phyloP scores from a whole-genome alignment of 306 rosid genomes.

The Psophocarpus tetragonolobus region DNA sequence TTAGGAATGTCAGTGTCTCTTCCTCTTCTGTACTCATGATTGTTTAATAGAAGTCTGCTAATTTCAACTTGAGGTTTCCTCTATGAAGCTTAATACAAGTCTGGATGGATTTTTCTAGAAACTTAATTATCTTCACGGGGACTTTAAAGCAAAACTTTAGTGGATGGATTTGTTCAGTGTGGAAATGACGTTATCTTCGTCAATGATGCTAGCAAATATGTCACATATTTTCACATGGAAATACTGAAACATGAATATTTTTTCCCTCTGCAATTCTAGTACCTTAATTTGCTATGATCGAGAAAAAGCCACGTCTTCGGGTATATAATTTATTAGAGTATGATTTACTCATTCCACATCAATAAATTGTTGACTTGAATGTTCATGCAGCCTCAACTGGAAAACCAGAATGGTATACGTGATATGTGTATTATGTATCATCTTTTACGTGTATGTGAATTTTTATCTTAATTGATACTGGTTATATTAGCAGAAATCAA shows the following conservation, averaged over 20 bases:
- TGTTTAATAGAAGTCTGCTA: not conserved
- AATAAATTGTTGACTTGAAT: not conserved
- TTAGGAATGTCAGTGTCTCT: not conserved
- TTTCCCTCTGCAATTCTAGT: not conserved
- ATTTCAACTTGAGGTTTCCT: slow-evolving; percentile 12
- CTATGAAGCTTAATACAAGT: not conserved
- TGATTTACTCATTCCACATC: not conserved
- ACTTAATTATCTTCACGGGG: not conserved
- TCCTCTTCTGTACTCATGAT: not conserved
- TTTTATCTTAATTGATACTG: not conserved
- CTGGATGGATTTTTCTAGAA: not conserved
- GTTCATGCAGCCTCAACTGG: not conserved
- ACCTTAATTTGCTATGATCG: not conserved
- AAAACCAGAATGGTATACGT: not conserved
- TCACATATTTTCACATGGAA: not conserved
- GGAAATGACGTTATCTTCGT: not conserved
- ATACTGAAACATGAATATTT: not conserved
- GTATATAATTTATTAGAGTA: not conserved
- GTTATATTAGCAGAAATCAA: not conserved
- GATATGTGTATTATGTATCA: not conserved
- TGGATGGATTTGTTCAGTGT: not conserved
- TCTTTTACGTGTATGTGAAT: not conserved
- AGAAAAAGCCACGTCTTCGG: not conserved
- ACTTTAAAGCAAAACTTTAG: not conserved
- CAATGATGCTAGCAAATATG: not conserved